Percentiles rank a stretch among this genome's conserved stretches.
Conservation (phyloP, 345 rosid genomes). For the Pugionium cornutum region DNA sequence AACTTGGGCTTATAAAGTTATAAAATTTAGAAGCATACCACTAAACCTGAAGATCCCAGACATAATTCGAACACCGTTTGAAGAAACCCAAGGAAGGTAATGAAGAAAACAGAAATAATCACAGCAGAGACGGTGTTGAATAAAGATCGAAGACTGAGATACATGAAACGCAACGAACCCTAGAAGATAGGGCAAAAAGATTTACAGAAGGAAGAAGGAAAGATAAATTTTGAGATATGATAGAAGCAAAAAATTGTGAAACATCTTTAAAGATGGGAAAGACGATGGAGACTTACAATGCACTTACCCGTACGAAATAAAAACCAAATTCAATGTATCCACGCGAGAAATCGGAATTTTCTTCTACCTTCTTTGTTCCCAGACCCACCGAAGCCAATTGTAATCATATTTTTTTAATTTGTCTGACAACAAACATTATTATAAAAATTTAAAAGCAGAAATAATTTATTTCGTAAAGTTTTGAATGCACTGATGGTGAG, state of each 20-base stretch:
- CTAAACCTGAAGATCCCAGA: slow-evolving; percentile 66
- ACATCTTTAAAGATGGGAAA: slow-evolving; percentile 26
- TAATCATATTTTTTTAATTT: slow-evolving; percentile 10
- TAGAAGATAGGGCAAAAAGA: slow-evolving; percentile 84
- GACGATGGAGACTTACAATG: slow-evolving; percentile 27
- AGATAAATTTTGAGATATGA: slow-evolving; percentile 6
- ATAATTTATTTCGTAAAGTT: slow-evolving; percentile 25
- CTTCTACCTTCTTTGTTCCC: slow-evolving; percentile 51
- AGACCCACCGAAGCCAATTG: slow-evolving; percentile 33
- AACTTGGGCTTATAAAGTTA: not conserved
- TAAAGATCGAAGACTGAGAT: slow-evolving; percentile 31
- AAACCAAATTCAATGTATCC: slow-evolving; percentile 65
- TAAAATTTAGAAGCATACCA: slow-evolving; percentile 48
- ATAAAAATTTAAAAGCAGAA: not conserved
- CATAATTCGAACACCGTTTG: slow-evolving; percentile 59
- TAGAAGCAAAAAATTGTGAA: slow-evolving; percentile 19
- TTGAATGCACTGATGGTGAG: slow-evolving; percentile 25
- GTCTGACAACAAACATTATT: slow-evolving; percentile 27
- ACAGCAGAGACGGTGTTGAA: slow-evolving; percentile 19
- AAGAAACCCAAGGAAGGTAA: slow-evolving; percentile 37
- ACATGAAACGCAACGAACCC: slow-evolving; percentile 73
- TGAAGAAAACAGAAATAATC: slow-evolving; percentile 33
- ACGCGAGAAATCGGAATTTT: slow-evolving; percentile 45
- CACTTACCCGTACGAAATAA: slow-evolving; percentile 14
- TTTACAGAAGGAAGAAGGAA: slow-evolving; percentile 4